phyloP scores from a whole-genome alignment of 768 basidiomycete genomes.

The Kwoniella bestiolae region DNA sequence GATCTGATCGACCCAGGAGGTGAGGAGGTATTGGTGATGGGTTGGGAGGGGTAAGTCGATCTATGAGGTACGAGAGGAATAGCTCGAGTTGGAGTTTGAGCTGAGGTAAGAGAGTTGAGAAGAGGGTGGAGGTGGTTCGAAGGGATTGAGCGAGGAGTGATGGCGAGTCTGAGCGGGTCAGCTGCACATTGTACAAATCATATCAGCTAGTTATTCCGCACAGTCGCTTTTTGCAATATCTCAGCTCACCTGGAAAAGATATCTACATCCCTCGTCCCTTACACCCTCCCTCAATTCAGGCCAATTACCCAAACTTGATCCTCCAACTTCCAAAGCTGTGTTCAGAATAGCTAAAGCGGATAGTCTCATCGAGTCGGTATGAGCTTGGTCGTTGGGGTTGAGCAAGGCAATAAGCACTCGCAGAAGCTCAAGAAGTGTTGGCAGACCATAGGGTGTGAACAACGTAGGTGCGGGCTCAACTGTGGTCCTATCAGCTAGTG shows the following conservation, averaged over 20 bases:
- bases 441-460: conserved; percentile 73
- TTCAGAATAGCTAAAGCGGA: conserved; percentile 86
- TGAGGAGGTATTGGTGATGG: conserved; percentile 43
- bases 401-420: conserved; percentile 93
- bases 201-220: conserved; percentile 6
- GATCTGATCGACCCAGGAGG: conserved; percentile 21
- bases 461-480: conserved; percentile 20
- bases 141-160: conserved; percentile 77
- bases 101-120: conserved; percentile 80
- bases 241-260: conserved; percentile 73
- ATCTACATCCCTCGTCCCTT: conserved; percentile 90
- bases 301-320: conserved; percentile 73
- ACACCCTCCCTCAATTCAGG: conserved; percentile 77
- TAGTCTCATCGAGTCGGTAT: conserved; percentile 93
- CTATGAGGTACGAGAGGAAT: conserved; percentile 90
- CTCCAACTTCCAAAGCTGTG: conserved; percentile 82
- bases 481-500: not conserved
- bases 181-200: conserved; percentile 46
- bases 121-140: conserved; percentile 82
- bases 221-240: not conserved
- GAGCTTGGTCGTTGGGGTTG: conserved; percentile 90
- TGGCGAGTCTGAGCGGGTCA: conserved; percentile 86
- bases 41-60: conserved; percentile 71
- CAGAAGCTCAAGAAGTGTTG: conserved; percentile 87
- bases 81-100: conserved; percentile 95